These are phyloP conservation scores for Albophoma yamanashiensis DNA, from an alignment of 2,329 filamentous ascomycete genomes.

Conservation along the genomic window DNA sequence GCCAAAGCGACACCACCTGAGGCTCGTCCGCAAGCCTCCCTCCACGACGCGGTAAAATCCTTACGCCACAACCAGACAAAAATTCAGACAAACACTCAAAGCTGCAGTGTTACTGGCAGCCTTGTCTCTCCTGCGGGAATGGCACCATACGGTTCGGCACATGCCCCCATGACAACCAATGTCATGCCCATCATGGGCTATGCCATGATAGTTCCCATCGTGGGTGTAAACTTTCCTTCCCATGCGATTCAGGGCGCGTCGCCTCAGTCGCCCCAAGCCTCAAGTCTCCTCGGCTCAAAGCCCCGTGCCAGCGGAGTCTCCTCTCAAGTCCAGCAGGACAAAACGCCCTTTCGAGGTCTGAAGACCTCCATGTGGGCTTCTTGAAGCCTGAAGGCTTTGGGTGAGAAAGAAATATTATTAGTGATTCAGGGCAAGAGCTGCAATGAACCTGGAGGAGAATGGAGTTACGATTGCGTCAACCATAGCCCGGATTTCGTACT, in stretches of 20 bases:
- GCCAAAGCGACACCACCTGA: not conserved
- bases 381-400: not conserved
- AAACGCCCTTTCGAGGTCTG: not conserved
- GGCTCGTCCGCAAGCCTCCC: not conserved
- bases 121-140: not conserved
- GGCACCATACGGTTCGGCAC: not conserved
- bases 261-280: not conserved
- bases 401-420: not conserved
- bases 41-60: not conserved
- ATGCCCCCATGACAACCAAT: not conserved
- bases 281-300: not conserved
- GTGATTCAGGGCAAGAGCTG: not conserved
- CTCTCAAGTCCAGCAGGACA: not conserved
- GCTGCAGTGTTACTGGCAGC: too few relatives aligned
- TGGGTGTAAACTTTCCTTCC: not conserved
- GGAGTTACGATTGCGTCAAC: not conserved
- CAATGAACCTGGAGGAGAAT: not conserved
- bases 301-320: not conserved
- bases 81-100: not conserved
- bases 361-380: not conserved
- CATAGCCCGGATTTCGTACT: not conserved
- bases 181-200: not conserved
- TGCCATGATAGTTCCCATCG: not conserved
- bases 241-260: not conserved
- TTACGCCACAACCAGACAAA: not conserved